Conservation (phyloP, 805 yeast species). For the Ogataea neopini region DNA sequence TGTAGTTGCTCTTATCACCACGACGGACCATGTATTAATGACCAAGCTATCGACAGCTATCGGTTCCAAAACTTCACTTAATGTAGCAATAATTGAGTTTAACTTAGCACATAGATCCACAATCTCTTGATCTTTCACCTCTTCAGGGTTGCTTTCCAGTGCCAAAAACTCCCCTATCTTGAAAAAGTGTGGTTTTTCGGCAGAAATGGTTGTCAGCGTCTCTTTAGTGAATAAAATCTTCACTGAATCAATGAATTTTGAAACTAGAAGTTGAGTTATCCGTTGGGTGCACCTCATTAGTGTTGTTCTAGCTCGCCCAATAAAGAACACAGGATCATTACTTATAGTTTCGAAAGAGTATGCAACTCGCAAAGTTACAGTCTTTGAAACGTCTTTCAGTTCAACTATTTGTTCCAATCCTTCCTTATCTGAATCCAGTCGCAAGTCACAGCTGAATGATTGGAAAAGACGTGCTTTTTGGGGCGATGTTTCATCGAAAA, state of each 20-base stretch:
- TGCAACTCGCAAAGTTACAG: constrained; percentile 11
- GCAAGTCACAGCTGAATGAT: constrained; percentile 13
- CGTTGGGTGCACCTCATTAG: constrained; percentile 14
- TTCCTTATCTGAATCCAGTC: constrained; percentile 18
- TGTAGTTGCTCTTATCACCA: constrained; percentile 14
- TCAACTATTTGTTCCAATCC: constrained; percentile 15
- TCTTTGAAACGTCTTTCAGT: constrained; percentile 7
- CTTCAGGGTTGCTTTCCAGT: constrained; percentile 13
- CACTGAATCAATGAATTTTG: constrained; percentile 11
- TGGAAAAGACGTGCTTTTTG: constrained; percentile 13
- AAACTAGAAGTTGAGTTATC: constrained; percentile 17
- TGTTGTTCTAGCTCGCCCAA: constrained; percentile 20
- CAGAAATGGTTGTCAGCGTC: constrained; percentile 10
- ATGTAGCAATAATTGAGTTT: constrained; percentile 6
- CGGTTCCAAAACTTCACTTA: constrained; percentile 13
- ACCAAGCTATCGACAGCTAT: constrained; percentile 17
- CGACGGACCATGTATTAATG: constrained; percentile 15
- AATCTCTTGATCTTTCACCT: constrained; percentile 11
- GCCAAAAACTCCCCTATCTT: constrained; percentile 15
- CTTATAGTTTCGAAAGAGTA: constrained; percentile 20
- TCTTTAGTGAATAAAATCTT: constrained; percentile 11
- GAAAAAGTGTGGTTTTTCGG: constrained; percentile 8
- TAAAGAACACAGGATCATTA: constrained; percentile 25
- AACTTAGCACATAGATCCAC: constrained; percentile 12
- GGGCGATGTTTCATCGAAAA: constrained; percentile 13